phyloP scores from a whole-genome alignment of 805 yeast genomes.

The Ogataea ramenticola region DNA sequence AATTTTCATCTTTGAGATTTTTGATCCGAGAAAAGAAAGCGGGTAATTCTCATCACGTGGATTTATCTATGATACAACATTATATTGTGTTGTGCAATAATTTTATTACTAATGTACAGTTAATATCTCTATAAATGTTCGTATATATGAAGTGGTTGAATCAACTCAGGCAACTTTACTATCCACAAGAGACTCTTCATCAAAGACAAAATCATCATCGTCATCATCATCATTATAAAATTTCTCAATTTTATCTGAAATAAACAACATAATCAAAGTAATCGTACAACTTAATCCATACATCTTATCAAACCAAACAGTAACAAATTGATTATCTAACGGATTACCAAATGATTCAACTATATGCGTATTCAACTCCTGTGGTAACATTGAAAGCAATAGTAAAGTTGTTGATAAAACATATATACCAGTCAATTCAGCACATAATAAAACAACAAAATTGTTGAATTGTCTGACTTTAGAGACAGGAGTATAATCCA shows the following conservation, averaged over 20 bases:
- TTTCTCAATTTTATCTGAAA: constrained; percentile 18
- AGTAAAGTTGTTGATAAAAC: constrained; percentile 44
- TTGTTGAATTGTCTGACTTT: neutral
- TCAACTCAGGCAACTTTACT: neutral
- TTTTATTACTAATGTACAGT: too few species aligned
- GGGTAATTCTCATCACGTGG: neutral
- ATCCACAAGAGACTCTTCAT: constrained; percentile 20
- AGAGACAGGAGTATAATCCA: neutral
- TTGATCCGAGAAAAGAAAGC: neutral
- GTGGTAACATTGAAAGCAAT: constrained; percentile 38
- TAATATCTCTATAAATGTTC: too few species aligned
- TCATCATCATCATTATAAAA: constrained; percentile 15
- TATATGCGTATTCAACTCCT: constrained; percentile 33
- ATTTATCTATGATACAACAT: too few species aligned
- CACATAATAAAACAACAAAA: neutral
- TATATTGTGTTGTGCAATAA: neutral
- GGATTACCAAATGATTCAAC: constrained; percentile 25
- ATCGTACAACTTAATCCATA: constrained; percentile 36
- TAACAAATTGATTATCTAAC: constrained; percentile 38
- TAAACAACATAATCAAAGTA: constrained; percentile 22
- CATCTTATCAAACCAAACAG: constrained; percentile 45
- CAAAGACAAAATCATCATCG: constrained; percentile 16
- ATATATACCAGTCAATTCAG: constrained; percentile 42
- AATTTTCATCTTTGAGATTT: neutral
- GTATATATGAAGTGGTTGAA: too few species aligned